Evolutionary conservation across 2,329 filamentous ascomycete genomes (phyloP).

Genomic region (Clarireedia homoeocarpa): DNA sequence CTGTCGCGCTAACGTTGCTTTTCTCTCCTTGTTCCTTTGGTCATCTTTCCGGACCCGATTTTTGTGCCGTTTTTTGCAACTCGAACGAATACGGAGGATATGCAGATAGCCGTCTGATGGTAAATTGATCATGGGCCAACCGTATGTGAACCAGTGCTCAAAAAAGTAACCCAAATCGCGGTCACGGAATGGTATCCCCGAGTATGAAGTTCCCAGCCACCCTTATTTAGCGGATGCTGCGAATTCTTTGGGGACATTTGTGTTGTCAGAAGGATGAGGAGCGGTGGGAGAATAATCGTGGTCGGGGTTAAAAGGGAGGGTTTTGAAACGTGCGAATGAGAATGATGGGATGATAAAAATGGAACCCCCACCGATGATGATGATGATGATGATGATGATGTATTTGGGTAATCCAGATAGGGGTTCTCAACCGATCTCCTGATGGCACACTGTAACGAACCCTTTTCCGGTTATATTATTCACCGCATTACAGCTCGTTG

Average conservation of each 20-base stretch:
- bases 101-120: not conserved
- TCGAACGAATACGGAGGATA: not conserved
- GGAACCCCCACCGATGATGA: constrained; percentile 1
- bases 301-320: not conserved
- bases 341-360: not conserved
- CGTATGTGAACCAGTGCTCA: not conserved
- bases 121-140: not conserved
- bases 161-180: not conserved
- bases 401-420: constrained; percentile 1
- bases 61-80: not conserved
- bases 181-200: not conserved
- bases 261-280: not conserved
- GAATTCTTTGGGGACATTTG: not conserved
- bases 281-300: not conserved
- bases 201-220: not conserved
- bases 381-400: not conserved
- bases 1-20: constrained; percentile 2
- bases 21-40: not conserved
- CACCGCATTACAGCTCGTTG: constrained; percentile 3
- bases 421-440: constrained; percentile 6
- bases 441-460: not conserved
- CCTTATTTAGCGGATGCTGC: not conserved
- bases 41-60: not conserved
- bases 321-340: constrained; percentile 1
- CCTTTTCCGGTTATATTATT: not conserved